These are phyloP conservation scores for Tricholoma flavovirens DNA, from an alignment of 768 basidiomycete species.

Conservation along the genomic window DNA sequence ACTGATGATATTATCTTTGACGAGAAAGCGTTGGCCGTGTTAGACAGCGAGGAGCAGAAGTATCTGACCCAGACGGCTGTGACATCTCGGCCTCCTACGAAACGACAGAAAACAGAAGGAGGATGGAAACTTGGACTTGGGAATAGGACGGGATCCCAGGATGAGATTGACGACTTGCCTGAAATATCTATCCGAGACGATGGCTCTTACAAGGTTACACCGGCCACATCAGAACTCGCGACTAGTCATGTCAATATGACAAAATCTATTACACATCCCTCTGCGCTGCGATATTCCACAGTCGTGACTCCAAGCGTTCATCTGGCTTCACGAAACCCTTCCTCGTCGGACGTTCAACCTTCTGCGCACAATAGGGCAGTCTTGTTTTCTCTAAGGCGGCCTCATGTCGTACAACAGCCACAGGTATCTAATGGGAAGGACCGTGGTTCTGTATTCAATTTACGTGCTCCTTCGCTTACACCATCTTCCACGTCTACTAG, in stretches of 20 bases:
- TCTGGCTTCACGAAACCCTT: background rate
- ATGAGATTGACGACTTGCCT: constrained; percentile 50
- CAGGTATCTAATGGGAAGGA: background rate
- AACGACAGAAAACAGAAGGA: constrained; percentile 49
- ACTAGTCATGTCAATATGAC: background rate
- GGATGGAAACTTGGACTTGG: constrained; percentile 36
- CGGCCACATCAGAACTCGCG: background rate
- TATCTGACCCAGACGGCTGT: constrained; percentile 25
- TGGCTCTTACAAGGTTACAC: constrained; percentile 46
- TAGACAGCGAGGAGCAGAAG: constrained; percentile 54
- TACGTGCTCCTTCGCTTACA: background rate
- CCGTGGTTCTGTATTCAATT: background rate
- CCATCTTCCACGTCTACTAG: background rate
- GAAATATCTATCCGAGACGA: constrained; percentile 57
- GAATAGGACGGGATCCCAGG: constrained; percentile 19
- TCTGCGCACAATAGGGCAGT: constrained; percentile 10
- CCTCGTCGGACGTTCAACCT: constrained; percentile 5
- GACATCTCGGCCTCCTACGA: constrained; percentile 35
- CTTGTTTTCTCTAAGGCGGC: constrained; percentile 4
- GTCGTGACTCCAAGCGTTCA: background rate
- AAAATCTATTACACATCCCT: background rate
- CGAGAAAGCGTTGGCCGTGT: constrained; percentile 51
- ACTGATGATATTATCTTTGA: constrained; percentile 62
- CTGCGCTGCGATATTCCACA: background rate
- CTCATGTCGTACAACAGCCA: constrained; percentile 3